Percentiles rank a stretch among this genome's conserved stretches.
Conservation (phyloP, 2,329 filamentous ascomycete genomes). For the Stagonosporopsis chrysanthemi region DNA sequence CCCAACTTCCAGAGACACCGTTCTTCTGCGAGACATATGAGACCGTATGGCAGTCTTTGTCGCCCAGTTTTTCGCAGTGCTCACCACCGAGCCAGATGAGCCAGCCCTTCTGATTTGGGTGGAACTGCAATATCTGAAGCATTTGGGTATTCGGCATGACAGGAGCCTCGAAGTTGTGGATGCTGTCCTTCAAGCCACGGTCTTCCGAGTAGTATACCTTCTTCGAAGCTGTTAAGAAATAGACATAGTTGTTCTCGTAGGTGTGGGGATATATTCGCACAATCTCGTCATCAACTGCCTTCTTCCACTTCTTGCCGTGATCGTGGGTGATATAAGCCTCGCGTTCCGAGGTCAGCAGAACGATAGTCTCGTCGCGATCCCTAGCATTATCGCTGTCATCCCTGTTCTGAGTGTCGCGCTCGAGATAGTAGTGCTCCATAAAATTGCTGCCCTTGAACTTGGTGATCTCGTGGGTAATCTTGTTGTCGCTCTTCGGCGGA, state of each 20-base stretch:
- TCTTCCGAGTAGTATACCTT: conserved; percentile 82
- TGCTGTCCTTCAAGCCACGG: conserved; percentile 68
- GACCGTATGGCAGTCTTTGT: conserved; percentile 70
- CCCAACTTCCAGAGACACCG: conserved; percentile 72
- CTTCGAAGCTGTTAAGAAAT: conserved; percentile 76
- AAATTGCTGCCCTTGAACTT: conserved; percentile 68
- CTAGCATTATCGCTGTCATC: conserved; percentile 75
- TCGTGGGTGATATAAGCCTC: conserved; percentile 79
- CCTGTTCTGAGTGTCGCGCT: conserved; percentile 69
- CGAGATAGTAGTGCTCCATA: conserved; percentile 74
- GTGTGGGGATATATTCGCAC: conserved; percentile 76
- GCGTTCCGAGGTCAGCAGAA: conserved; percentile 65
- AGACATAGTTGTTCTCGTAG: conserved; percentile 84
- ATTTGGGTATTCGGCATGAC: conserved; percentile 61
- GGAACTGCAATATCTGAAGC: conserved; percentile 74
- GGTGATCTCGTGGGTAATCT: conserved; percentile 68
- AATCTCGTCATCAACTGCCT: conserved; percentile 74
- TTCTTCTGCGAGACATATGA: conserved; percentile 82
- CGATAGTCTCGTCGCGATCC: conserved; percentile 75
- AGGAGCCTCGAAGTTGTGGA: conserved; percentile 77
- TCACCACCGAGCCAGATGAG: conserved; percentile 83
- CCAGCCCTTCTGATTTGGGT: conserved; percentile 82
- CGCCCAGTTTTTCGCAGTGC: conserved; percentile 67
- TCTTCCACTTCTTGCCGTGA: conserved; percentile 88
- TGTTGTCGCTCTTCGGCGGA: conserved; percentile 69